These are phyloP conservation scores for Ammopiptanthus mongolicus DNA, from an alignment of 306 rosid species.

Conservation along the genomic window DNA sequence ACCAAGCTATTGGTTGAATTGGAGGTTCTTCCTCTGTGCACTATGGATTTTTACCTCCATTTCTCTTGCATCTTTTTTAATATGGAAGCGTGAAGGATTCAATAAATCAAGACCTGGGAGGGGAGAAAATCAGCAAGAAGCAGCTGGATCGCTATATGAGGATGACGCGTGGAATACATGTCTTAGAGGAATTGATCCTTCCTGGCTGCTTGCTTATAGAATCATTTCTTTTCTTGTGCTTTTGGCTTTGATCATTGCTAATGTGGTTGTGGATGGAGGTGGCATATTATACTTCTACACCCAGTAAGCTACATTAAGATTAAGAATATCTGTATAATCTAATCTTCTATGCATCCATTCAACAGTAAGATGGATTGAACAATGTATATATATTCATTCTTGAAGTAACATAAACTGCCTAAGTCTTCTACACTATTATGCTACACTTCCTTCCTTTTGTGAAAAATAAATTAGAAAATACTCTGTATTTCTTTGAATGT, in stretches of 20 bases:
- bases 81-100: constrained; percentile 66
- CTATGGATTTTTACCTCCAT: constrained; percentile 36
- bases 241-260: constrained; percentile 48
- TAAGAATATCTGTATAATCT: background rate
- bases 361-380: too few species aligned
- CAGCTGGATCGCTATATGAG: constrained; percentile 41
- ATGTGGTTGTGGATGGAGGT: constrained; percentile 46
- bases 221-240: constrained; percentile 54
- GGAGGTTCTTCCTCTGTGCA: constrained; percentile 79
- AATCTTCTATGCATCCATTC: background rate
- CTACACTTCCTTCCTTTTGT: background rate
- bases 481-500: background rate
- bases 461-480: background rate
- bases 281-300: constrained; percentile 74
- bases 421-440: background rate
- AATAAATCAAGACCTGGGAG: constrained; percentile 26
- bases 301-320: constrained; percentile 59
- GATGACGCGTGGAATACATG: constrained; percentile 81
- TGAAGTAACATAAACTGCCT: too few species aligned
- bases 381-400: too few species aligned
- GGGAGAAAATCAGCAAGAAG: constrained; percentile 31
- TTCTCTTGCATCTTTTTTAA: constrained; percentile 39
- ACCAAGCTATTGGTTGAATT: constrained; percentile 78
- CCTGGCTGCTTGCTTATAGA: constrained; percentile 72
- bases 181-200: constrained; percentile 60